Evolutionary conservation across 2,329 filamentous ascomycete species (phyloP).

Genomic region (Ilyonectria robusta): DNA sequence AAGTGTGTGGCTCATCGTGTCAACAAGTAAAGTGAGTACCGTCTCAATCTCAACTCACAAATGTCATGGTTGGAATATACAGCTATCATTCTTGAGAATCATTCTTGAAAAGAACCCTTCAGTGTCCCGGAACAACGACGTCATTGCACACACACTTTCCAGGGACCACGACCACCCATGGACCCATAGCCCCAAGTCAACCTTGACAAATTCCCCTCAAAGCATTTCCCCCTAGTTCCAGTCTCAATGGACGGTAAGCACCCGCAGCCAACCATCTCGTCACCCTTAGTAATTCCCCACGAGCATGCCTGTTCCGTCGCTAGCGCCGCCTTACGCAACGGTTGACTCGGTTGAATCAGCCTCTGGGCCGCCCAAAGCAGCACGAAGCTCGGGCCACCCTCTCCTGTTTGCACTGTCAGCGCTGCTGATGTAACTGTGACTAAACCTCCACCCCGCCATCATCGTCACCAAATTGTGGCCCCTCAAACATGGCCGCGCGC

Average conservation of each 20-base stretch:
- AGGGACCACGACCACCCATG: not conserved
- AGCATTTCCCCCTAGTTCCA: not conserved
- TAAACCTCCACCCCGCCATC: slow-evolving; percentile 26
- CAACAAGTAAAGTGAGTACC: too few species aligned
- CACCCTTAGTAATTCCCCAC: slow-evolving; percentile 37
- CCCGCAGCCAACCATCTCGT: slow-evolving; percentile 22
- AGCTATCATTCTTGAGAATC: too few species aligned
- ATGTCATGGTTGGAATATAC: too few species aligned
- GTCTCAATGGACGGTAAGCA: not conserved
- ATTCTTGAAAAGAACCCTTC: not conserved
- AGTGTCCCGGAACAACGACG: not conserved
- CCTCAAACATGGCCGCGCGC: not conserved
- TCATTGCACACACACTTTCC: not conserved
- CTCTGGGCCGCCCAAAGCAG: slow-evolving; percentile 28
- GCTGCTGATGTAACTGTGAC: slow-evolving; percentile 30
- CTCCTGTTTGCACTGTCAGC: not conserved
- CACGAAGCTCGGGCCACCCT: slow-evolving; percentile 4
- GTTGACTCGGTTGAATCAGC: slow-evolving; percentile 44
- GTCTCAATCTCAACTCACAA: too few species aligned
- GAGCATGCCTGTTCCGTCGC: slow-evolving; percentile 1
- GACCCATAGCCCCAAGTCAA: not conserved
- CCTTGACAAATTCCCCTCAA: not conserved
- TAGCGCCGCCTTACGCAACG: slow-evolving; percentile 32
- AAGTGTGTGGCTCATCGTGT: too few species aligned
- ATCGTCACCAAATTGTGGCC: slow-evolving; percentile 11